These are phyloP conservation scores for Orbilia quercus DNA, from an alignment of 2,329 filamentous ascomycete species.

Conservation along the genomic window DNA sequence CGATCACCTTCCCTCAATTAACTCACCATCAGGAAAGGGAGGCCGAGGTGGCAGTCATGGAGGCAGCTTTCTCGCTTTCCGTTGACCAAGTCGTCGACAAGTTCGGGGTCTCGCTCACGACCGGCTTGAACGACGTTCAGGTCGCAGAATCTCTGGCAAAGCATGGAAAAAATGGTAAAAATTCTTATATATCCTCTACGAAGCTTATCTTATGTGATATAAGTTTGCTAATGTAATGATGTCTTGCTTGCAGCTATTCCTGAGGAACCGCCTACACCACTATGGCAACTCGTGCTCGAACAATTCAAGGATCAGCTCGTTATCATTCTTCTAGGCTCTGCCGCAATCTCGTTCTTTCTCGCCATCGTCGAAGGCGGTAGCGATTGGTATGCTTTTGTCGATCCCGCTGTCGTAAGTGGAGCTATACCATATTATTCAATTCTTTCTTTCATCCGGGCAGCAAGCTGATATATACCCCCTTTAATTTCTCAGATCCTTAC, in stretches of 20 bases:
- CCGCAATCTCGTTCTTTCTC: slow-evolving; percentile 90
- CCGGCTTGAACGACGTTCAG: slow-evolving; percentile 72
- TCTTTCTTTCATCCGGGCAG: too few species aligned
- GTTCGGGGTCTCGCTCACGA: slow-evolving; percentile 69
- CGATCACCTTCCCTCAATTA: slow-evolving; percentile 12
- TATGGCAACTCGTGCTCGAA: slow-evolving; percentile 96
- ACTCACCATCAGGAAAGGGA: slow-evolving; percentile 61
- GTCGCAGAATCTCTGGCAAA: slow-evolving; percentile 69
- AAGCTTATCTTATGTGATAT: slow-evolving; percentile 54
- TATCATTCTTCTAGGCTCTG: slow-evolving; percentile 90
- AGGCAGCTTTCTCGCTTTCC: slow-evolving; percentile 72
- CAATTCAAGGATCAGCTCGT: slow-evolving; percentile 99
- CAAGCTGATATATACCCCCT: too few species aligned
- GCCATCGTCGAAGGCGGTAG: slow-evolving; percentile 92
- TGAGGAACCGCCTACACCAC: slow-evolving; percentile 92
- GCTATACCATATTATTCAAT: too few species aligned
- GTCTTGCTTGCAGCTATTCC: slow-evolving; percentile 70
- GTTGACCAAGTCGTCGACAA: slow-evolving; percentile 70
- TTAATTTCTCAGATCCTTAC: slow-evolving; percentile 78
- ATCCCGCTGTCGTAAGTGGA: slow-evolving; percentile 85
- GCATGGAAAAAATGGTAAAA: slow-evolving; percentile 76
- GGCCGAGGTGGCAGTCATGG: slow-evolving; percentile 66
- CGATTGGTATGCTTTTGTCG: slow-evolving; percentile 97
- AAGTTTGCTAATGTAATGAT: slow-evolving; percentile 60
- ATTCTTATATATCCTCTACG: slow-evolving; percentile 27